phyloP scores from a whole-genome alignment of 345 rosid genomes.

The Citrus inodora region DNA sequence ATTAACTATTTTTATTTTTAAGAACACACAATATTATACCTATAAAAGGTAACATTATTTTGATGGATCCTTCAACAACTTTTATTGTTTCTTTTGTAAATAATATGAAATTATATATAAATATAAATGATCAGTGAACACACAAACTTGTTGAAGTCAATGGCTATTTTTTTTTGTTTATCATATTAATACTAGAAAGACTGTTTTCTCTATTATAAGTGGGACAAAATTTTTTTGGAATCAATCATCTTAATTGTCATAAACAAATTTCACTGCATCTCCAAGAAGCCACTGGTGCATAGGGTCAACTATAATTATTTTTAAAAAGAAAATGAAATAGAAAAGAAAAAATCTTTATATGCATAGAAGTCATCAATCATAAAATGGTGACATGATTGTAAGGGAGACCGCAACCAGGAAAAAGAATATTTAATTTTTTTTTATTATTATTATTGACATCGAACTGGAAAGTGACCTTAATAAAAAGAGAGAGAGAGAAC shows the following conservation, averaged over 20 bases:
- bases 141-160: no score
- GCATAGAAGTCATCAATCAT: neutral
- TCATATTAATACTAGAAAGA: neutral
- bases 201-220: neutral
- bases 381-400: neutral
- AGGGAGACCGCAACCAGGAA: neutral
- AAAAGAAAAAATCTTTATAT: neutral
- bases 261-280: neutral
- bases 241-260: neutral
- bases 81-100: neutral
- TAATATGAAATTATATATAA: no score
- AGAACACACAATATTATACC: fast-evolving
- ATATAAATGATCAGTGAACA: no score
- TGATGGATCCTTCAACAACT: neutral
- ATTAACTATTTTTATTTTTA: no score
- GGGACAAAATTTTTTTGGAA: neutral
- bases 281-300: neutral
- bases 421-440: no score
- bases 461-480: no score
- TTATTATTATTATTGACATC: no score
- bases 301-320: neutral
- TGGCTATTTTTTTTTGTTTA: no score
- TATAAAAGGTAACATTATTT: no score
- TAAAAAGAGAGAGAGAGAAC: neutral
- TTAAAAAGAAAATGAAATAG: neutral